A percentile compares a stretch with the other conserved stretches of the same genome.
Conservation (phyloP, 768 basidiomycete species). For the Megacollybia marginata region DNA sequence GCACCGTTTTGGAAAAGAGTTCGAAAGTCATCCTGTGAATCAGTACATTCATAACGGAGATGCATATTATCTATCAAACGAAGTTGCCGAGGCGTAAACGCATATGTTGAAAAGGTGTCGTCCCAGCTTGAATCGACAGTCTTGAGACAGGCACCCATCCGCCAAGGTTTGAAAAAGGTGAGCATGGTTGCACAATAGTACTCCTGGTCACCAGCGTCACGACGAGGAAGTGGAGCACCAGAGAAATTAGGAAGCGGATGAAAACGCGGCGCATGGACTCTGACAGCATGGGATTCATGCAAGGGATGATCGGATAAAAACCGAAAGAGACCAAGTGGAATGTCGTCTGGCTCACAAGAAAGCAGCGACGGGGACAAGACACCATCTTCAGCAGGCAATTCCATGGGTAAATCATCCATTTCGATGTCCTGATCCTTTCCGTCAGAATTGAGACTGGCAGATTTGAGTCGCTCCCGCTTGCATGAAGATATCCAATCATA, state of each 20-base stretch:
- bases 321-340: background rate
- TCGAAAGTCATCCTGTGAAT: slow-evolving; percentile 13
- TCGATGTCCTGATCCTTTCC: background rate
- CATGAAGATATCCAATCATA: background rate
- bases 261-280: too few relatives aligned
- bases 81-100: background rate
- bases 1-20: slow-evolving; percentile 2
- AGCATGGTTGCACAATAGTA: too few relatives aligned
- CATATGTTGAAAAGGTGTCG: slow-evolving; percentile 1
- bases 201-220: slow-evolving; percentile 10
- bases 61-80: slow-evolving; percentile 7
- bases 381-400: background rate
- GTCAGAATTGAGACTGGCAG: too few relatives aligned
- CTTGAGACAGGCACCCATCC: slow-evolving; percentile 6
- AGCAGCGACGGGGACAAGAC: background rate
- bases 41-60: slow-evolving; percentile 14
- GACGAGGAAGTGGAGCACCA: slow-evolving; percentile 7
- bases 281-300: background rate
- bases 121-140: slow-evolving; percentile 2
- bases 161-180: too few relatives aligned
- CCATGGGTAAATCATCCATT: background rate
- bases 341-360: background rate
- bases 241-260: too few relatives aligned
- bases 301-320: background rate
- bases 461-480: too few relatives aligned